phyloP scores from a whole-genome alignment of 1,139 yeast species.

The Debaryomyces nepalensis region DNA sequence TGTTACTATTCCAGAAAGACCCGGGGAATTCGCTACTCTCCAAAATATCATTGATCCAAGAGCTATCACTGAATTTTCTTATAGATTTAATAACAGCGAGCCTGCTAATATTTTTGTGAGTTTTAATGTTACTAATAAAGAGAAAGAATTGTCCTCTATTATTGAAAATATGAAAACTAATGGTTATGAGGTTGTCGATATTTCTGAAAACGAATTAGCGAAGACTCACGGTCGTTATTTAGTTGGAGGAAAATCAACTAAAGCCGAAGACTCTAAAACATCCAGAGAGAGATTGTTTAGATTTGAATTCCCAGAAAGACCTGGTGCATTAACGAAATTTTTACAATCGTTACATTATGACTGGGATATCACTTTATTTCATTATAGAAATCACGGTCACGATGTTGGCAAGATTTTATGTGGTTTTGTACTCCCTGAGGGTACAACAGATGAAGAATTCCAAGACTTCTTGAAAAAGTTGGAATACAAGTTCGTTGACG shows the following conservation, averaged over 20 bases:
- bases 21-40: slow-evolving; percentile 84
- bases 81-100: slow-evolving; percentile 64
- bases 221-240: slow-evolving; percentile 94
- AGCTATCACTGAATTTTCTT: slow-evolving; percentile 90
- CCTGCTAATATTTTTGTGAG: slow-evolving; percentile 85
- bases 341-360: slow-evolving; percentile 69
- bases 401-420: slow-evolving; percentile 92
- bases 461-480: slow-evolving; percentile 68
- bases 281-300: slow-evolving; percentile 76
- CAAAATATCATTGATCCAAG: slow-evolving; percentile 83
- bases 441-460: slow-evolving; percentile 64
- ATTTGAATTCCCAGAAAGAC: slow-evolving; percentile 96
- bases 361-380: slow-evolving; percentile 94
- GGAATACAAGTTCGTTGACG: slow-evolving; percentile 81
- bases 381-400: slow-evolving; percentile 95
- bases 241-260: slow-evolving; percentile 82
- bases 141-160: slow-evolving; percentile 52
- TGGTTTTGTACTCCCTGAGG: slow-evolving; percentile 83
- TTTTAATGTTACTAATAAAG: slow-evolving; percentile 78
- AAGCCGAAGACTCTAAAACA: slow-evolving; percentile 44
- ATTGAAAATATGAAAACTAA: slow-evolving; percentile 45
- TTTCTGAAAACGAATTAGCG: slow-evolving; percentile 91
- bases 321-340: slow-evolving; percentile 88
- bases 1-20: slow-evolving; percentile 86
- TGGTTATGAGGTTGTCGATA: slow-evolving; percentile 73